phyloP scores from a whole-genome alignment of 495 filamentous ascomycete genomes.

The Peziza echinospora region DNA sequence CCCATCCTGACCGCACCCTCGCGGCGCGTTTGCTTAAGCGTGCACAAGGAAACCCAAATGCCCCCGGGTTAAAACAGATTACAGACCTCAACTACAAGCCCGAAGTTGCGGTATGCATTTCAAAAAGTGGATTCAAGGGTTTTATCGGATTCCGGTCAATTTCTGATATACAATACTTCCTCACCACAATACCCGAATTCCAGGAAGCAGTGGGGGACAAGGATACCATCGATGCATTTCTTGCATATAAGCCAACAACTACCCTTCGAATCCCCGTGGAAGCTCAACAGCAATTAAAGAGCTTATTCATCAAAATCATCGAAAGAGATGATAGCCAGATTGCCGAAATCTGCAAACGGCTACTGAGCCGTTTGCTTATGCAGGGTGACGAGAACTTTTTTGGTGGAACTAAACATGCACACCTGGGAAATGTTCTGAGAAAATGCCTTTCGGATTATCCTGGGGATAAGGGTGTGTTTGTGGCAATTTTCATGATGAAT shows the following conservation, averaged over 20 bases:
- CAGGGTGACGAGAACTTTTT: constrained; percentile 31
- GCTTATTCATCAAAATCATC: constrained; percentile 35
- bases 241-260: constrained; percentile 23
- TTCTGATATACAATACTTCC: constrained; percentile 34
- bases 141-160: constrained; percentile 59
- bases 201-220: constrained; percentile 25
- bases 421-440: constrained; percentile 37
- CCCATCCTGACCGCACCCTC: constrained; percentile 51
- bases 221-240: constrained; percentile 31
- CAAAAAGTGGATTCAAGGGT: constrained; percentile 48
- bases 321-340: constrained; percentile 31
- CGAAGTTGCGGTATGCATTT: constrained; percentile 55
- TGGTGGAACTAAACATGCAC: constrained; percentile 33
- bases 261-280: constrained; percentile 24
- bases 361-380: constrained; percentile 29
- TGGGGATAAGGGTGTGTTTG: constrained; percentile 37
- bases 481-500: constrained; percentile 53
- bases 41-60: constrained; percentile 27
- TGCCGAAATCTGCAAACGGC: constrained; percentile 14
- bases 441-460: constrained; percentile 34
- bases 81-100: constrained; percentile 63
- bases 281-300: constrained; percentile 39
- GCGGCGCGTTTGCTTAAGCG: constrained; percentile 37
- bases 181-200: constrained; percentile 27
- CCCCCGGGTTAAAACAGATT: constrained; percentile 23